phyloP scores from a whole-genome alignment of 1,139 yeast species.

The Zhuliangozyma parablackwelliae region DNA sequence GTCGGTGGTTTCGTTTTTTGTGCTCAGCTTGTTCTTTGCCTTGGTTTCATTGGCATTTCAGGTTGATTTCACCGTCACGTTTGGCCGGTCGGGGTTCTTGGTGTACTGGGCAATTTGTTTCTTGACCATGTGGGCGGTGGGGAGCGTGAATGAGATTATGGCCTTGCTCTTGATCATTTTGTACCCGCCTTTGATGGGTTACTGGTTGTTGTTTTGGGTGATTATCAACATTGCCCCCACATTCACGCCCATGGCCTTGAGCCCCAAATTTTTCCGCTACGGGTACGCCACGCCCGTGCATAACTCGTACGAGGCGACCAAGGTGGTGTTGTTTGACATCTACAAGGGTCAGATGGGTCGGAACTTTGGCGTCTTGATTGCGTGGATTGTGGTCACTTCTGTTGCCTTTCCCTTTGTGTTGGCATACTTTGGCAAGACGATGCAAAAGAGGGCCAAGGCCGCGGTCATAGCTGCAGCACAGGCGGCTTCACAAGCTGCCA shows the following conservation, averaged over 20 bases:
- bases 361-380: slow-evolving; percentile 28
- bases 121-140: slow-evolving; percentile 41
- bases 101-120: slow-evolving; percentile 41
- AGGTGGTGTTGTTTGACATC: slow-evolving; percentile 32
- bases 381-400: slow-evolving; percentile 28
- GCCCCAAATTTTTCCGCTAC: slow-evolving; percentile 28
- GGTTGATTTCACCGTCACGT: slow-evolving; percentile 34
- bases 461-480: slow-evolving; percentile 15
- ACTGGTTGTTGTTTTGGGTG: slow-evolving; percentile 41
- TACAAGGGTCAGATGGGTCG: slow-evolving; percentile 34
- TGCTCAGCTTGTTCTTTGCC: slow-evolving; percentile 34
- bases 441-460: slow-evolving; percentile 20
- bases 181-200: slow-evolving; percentile 38
- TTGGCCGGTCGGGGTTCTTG: slow-evolving; percentile 39
- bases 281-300: slow-evolving; percentile 38
- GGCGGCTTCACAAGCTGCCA: neutral
- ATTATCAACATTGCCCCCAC: slow-evolving; percentile 35
- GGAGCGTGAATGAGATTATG: slow-evolving; percentile 34
- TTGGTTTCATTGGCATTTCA: slow-evolving; percentile 42
- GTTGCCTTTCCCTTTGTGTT: slow-evolving; percentile 41
- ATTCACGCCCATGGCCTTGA: slow-evolving; percentile 31
- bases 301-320: slow-evolving; percentile 32
- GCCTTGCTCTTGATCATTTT: slow-evolving; percentile 26
- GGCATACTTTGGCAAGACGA: slow-evolving; percentile 20
- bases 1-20: slow-evolving; percentile 27